Base-by-base conservation (phyloP, 768 basidiomycete genomes). In the Leccinum longicurvipes region DNA sequence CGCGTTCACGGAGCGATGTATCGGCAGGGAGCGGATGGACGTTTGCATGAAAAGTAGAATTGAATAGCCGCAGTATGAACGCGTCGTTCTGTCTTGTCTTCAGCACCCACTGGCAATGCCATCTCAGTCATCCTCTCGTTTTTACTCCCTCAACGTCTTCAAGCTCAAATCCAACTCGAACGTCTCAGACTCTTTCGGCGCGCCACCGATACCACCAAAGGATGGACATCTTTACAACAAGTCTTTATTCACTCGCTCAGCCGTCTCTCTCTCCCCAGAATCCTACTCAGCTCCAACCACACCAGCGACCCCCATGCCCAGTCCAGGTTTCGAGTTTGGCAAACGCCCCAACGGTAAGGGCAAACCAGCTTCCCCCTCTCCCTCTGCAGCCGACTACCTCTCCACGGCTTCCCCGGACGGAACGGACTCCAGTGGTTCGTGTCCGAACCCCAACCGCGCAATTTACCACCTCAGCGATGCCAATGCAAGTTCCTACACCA, bases 171-270 rank as follows among this genome's bases (percentile, higher is more conserved):
- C 59, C 2, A 47, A 56, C 15, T 24, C 29, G 17, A 17, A 8
- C 12, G 6, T 14, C 47, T 12, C 50, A 67, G 64, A 63, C n/a
- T n/a, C n/a, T n/a, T n/a, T 6, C 56, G 15, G 55, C 56, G 55
- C 56, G 47, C 72, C 74, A 31, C 82, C 81, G 7, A 80, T 75
- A 2, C 87, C 87, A 0, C 86, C 86, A 39, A 88, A 89, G 70
- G 87, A 89, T 60, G 64, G 74, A 7, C 49, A 59, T 0, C 44
- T 58, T 4, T 68, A 69, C 62, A 73, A 63, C 61, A 73, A 59
- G 50, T 70, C 74, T 11, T 57, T 77, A 61, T 72, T 72, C 62
- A 74, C 61, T 24, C 75, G 76, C 44, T 82, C 82, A 2, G 69
- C 81, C 51, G 63, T 74, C 25, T 82, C 81, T 9, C 73, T 83